These are phyloP conservation scores for Colletotrichum incanum DNA, from an alignment of 2,329 filamentous ascomycete genomes.

Conservation along the genomic window DNA sequence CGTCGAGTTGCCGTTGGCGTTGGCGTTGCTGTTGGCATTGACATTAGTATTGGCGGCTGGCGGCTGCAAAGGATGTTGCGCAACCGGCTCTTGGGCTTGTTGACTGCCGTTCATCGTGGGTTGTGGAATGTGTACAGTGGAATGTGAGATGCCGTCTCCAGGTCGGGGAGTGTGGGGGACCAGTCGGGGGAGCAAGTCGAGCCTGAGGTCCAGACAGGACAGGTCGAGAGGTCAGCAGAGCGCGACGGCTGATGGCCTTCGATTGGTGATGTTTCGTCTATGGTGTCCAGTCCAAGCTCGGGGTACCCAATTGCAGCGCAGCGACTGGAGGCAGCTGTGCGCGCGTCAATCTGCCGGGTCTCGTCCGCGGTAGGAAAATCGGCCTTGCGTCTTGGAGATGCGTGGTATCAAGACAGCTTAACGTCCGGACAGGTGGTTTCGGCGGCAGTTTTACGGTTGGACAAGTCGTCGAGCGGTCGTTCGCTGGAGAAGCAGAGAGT, in stretches of 20 bases:
- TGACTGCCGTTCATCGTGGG: conserved; percentile 43
- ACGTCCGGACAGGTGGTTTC: conserved; percentile 5
- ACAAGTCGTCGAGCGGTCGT: conserved; percentile 3
- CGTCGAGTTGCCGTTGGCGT: conserved; percentile 41
- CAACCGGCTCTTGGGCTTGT: conserved; percentile 32
- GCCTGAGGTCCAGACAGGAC: conserved; percentile 12
- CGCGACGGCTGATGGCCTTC: conserved; percentile 11
- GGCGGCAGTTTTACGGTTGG: conserved; percentile 9
- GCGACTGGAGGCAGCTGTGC: conserved; percentile 13
- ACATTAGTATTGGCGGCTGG: conserved; percentile 22
- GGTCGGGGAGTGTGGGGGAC: conserved; percentile 18
- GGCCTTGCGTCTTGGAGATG: background rate
- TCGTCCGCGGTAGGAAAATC: background rate
- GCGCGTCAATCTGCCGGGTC: conserved; percentile 14
- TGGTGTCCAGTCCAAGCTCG: conserved; percentile 22
- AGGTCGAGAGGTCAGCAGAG: conserved; percentile 14
- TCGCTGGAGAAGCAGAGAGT: background rate
- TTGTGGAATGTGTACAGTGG: conserved; percentile 19
- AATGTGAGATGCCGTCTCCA: conserved; percentile 14
- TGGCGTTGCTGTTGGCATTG: background rate
- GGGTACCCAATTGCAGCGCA: conserved; percentile 21
- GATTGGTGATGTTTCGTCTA: conserved; percentile 34
- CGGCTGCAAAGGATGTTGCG: conserved; percentile 39
- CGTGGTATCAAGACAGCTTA: background rate
- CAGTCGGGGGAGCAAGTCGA: conserved; percentile 12